Percentiles rank a stretch among this genome's conserved stretches.
These are phyloP conservation scores for Fusarium marasasianum DNA, from an alignment of 2,329 filamentous ascomycete species.

Conservation along the genomic window DNA sequence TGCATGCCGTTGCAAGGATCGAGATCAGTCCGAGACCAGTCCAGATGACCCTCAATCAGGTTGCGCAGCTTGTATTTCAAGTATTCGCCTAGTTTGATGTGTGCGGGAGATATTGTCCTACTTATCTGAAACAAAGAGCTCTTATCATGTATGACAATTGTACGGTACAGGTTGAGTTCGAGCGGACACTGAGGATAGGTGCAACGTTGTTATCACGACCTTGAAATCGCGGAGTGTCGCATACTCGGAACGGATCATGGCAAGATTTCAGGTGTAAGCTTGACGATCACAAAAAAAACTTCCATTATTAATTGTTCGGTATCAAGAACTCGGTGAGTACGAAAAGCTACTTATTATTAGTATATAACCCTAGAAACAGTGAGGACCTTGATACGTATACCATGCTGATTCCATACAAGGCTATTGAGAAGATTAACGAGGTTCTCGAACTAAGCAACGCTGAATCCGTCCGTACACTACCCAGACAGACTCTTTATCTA, in stretches of 20 bases:
- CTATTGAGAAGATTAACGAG: background rate
- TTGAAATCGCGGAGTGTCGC: background rate
- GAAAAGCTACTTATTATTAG: background rate
- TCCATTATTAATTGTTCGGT: background rate
- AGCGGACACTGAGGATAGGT: background rate
- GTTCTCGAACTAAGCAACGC: background rate
- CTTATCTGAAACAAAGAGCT: background rate
- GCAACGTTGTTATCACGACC: background rate
- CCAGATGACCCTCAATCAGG: background rate
- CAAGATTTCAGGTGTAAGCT: background rate
- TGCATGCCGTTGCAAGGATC: conserved; percentile 20
- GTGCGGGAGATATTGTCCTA: no score
- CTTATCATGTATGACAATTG: background rate
- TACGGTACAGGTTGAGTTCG: background rate
- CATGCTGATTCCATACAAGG: background rate
- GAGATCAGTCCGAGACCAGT: conserved; percentile 6
- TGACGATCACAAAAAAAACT: background rate
- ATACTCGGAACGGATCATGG: background rate
- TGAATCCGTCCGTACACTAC: background rate
- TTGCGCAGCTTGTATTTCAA: background rate
- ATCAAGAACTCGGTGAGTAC: background rate
- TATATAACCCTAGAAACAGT: background rate
- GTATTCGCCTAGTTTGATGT: background rate
- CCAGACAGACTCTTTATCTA: background rate
- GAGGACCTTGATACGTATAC: background rate